phyloP scores from a whole-genome alignment of 352 stramenopile species.

The Phytophthora brassicae region DNA sequence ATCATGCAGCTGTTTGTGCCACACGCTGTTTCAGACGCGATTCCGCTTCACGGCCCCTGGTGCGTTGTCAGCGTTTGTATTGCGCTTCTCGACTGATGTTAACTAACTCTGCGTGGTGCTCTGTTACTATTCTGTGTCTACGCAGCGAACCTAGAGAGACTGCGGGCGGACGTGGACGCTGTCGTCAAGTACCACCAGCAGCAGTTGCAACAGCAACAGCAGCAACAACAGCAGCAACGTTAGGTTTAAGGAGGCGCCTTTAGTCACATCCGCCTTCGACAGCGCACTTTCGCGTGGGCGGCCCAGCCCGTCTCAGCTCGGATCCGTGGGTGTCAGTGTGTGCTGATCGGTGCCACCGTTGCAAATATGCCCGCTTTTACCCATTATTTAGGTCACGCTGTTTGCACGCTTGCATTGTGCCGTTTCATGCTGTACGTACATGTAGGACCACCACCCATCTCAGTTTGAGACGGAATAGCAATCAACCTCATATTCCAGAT shows the following conservation, averaged over 20 bases:
- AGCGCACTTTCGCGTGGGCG: not conserved
- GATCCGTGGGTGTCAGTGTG: not conserved
- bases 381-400: too few relatives aligned
- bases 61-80: conserved; percentile 29
- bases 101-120: conserved; percentile 12
- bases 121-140: conserved; percentile 13
- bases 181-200: conserved; percentile 50
- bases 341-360: conserved; percentile 3
- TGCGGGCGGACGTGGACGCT: conserved; percentile 42
- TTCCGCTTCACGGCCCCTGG: conserved; percentile 76
- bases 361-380: too few relatives aligned
- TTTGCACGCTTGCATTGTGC: not conserved
- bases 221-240: conserved; percentile 31
- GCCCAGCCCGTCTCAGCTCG: not conserved
- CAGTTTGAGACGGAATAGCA: too few relatives aligned
- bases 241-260: conserved; percentile 20
- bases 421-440: too few relatives aligned
- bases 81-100: not conserved
- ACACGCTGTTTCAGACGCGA: conserved; percentile 87
- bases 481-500: too few relatives aligned
- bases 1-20: conserved; percentile 78
- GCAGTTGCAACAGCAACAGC: conserved; percentile 30
- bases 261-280: conserved; percentile 9
- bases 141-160: conserved; percentile 40
- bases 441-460: too few relatives aligned